Conservation (phyloP, 768 basidiomycete genomes). For the Mycena capillaripes region DNA sequence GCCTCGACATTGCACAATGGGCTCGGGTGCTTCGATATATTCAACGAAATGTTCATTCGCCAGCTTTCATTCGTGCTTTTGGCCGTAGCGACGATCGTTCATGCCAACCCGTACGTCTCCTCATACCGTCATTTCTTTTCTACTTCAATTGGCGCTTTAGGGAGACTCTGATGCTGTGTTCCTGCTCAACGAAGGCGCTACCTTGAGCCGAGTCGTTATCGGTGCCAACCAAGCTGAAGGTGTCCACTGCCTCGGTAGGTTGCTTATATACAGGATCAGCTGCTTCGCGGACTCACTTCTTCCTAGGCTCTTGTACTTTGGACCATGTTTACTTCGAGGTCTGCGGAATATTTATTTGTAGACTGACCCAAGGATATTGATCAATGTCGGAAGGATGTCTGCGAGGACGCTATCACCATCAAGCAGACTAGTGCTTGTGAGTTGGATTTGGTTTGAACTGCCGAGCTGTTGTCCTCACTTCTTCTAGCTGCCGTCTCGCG, state of each 20-base stretch:
- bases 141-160: slow-evolving; percentile 23
- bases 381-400: slow-evolving; percentile 45
- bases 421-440: slow-evolving; percentile 52
- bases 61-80: slow-evolving; percentile 2
- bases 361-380: background rate
- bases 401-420: slow-evolving; percentile 57
- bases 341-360: background rate
- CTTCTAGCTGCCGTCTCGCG: slow-evolving; percentile 2
- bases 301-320: slow-evolving; percentile 46
- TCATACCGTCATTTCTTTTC: background rate
- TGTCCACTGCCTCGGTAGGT: slow-evolving; percentile 54
- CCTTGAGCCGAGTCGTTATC: slow-evolving; percentile 55
- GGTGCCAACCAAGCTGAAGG: slow-evolving; percentile 58
- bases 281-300: background rate
- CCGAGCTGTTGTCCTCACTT: background rate
- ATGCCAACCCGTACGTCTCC: slow-evolving; percentile 6
- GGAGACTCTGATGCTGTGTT: slow-evolving; percentile 58
- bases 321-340: slow-evolving; percentile 51
- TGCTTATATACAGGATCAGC: background rate
- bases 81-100: background rate
- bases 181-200: slow-evolving; percentile 55
- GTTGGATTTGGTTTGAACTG: background rate
- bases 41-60: slow-evolving; percentile 6
- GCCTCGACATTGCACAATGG: background rate
- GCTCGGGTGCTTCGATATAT: background rate